phyloP scores from a whole-genome alignment of 768 basidiomycete species.

The Xerocomellus chrysenteron region DNA sequence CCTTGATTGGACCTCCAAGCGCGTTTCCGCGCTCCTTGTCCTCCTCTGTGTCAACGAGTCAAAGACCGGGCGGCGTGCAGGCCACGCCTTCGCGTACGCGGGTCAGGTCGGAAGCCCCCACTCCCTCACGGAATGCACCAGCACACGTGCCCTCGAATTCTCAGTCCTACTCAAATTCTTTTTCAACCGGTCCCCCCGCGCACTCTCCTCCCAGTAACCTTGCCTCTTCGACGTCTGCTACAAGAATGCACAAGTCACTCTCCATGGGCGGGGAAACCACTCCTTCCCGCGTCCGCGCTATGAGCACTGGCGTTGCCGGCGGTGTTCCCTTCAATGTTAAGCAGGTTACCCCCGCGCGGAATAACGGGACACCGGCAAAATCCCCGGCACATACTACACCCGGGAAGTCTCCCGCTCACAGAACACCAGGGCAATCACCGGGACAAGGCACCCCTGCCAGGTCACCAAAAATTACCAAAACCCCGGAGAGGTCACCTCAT shows the following conservation, averaged over 20 bases:
- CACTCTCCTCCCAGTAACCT: slow-evolving; percentile 39
- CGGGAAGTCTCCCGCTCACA: slow-evolving; percentile 13
- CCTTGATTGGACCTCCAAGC: slow-evolving; percentile 30
- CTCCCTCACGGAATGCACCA: slow-evolving; percentile 26
- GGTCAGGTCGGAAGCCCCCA: slow-evolving; percentile 44
- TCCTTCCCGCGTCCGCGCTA: slow-evolving; percentile 15
- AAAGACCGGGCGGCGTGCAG: slow-evolving; percentile 22
- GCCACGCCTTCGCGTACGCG: slow-evolving; percentile 41
- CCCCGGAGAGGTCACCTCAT: slow-evolving; percentile 22
- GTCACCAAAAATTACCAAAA: slow-evolving; percentile 22
- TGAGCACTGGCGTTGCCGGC: slow-evolving; percentile 15
- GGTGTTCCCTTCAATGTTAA: slow-evolving; percentile 5
- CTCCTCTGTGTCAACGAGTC: slow-evolving; percentile 18
- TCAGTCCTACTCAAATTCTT: slow-evolving; percentile 27
- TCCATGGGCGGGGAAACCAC: slow-evolving; percentile 21
- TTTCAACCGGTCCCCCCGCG: slow-evolving; percentile 19
- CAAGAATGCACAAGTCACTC: slow-evolving; percentile 25
- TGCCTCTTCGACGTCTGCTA: slow-evolving; percentile 41
- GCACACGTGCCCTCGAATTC: slow-evolving; percentile 20
- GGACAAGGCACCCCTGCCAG: slow-evolving; percentile 22
- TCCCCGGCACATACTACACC: slow-evolving; percentile 19
- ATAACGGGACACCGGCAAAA: slow-evolving; percentile 16
- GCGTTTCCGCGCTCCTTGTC: slow-evolving; percentile 20
- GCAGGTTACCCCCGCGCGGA: slow-evolving; percentile 17
- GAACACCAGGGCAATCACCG: slow-evolving; percentile 23